Conservation (phyloP, 805 yeast species). For the Wickerhamiella occidentalis region DNA sequence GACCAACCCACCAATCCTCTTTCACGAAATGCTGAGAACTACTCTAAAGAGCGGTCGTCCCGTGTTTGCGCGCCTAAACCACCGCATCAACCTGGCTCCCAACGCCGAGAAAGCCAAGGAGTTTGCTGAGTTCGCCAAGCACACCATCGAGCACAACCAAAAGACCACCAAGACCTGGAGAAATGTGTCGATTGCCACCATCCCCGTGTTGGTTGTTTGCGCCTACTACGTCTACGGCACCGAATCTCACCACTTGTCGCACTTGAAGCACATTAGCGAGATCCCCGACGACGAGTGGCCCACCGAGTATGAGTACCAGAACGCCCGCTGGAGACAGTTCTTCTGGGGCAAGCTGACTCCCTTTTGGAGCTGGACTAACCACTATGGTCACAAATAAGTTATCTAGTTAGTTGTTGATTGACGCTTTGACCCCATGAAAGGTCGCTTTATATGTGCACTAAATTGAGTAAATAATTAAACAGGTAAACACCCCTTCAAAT, state of each 20-base stretch:
- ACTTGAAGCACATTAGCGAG: constrained; percentile 40
- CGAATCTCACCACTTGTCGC: constrained; percentile 83
- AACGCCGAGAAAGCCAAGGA: constrained; percentile 59
- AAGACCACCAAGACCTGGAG: constrained; percentile 72
- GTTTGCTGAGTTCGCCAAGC: constrained; percentile 47
- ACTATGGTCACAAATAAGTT: constrained; percentile 28
- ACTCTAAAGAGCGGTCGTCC: constrained; percentile 10
- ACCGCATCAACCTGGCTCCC: constrained; percentile 20
- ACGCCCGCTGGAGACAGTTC: constrained; percentile 73
- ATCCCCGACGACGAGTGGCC: constrained; percentile 90
- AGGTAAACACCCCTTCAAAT: neutral
- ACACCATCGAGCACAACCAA: constrained; percentile 67
- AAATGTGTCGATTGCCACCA: constrained; percentile 70
- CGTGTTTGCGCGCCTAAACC: constrained; percentile 21
- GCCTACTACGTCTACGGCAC: constrained; percentile 69
- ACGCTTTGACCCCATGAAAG: too few species aligned
- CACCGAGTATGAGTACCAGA: constrained; percentile 77
- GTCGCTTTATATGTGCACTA: neutral
- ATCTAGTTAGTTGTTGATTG: too few species aligned
- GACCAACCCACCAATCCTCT: constrained; percentile 9
- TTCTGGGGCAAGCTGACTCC: constrained; percentile 98
- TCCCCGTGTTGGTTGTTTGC: constrained; percentile 67
- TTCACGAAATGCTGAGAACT: constrained; percentile 5
- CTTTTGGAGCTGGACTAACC: constrained; percentile 94
- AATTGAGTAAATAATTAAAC: neutral